Evolutionary conservation across 2,329 filamentous ascomycete species (phyloP), one percentile per base, ranked within the genome.

Genomic region (Fusarium sp.): DNA sequence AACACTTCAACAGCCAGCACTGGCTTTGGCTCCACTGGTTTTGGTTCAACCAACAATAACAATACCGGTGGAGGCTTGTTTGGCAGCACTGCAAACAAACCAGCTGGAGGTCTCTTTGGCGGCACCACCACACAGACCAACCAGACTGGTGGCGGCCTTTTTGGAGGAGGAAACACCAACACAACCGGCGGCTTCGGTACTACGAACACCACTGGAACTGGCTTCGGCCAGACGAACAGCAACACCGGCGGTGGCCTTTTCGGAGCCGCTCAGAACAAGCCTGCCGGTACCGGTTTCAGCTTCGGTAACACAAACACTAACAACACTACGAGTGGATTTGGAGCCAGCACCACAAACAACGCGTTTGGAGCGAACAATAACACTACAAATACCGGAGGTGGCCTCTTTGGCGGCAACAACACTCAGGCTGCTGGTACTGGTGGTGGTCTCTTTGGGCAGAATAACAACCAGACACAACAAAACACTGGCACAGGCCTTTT

Each of bases 361-460:
- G 75, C 66, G 15, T 74, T 52, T 15, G 73, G 58, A 18, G 81
- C 82, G 57, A 80, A 64, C 44, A 76, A 71, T 46, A 80, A 81
- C 32, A 75, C 75, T 20, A 67, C 73, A 37, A 76, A 60, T 54
- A 61, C 71, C 32, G 69, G 78, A 8, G 78, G 80, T 49, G 78
- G 80, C 23, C 74, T 86, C 6, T 87, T 89, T 58, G 85, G 85
- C 27, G 85, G 84, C 40, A 77, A 76, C 73, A 73, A 78, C 81
- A 61, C 80, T 80, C 71, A 79, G 70, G 57, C 71, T 66, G 76
- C 82, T 52, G 80, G 82, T n/a, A 42, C 40, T n/a, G 26, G 56
- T 18, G 83, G 83, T 20, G 81, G 83, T 17, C 75, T 87, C 10
- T 87, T 88, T 54, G 85, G 65, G 15, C 64, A 67, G 44, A 63